Base-by-base conservation (phyloP, 352 stramenopile species). In the Globisporangium barbulae region DNA sequence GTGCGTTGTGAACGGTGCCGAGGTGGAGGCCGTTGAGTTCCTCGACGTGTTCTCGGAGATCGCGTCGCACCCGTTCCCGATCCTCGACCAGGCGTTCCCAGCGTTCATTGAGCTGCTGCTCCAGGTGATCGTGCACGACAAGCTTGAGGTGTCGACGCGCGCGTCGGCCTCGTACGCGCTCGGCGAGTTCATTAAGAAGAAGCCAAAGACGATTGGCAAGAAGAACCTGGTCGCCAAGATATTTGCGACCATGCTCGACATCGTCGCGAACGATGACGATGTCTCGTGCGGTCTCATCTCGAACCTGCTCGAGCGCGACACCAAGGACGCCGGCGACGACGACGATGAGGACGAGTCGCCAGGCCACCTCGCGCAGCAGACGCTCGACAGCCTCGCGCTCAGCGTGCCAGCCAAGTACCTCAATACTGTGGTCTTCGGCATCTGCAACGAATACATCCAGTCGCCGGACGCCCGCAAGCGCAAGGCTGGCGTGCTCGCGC, bases 401-500 rank as follows among this genome's bases (percentile, higher is more conserved):
- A 90, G 74, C 57, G 74, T 96, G 52, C 86, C 85, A 7, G 76
- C 82, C 52, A 96, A 96, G 76, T 93, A 92, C 72, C 58, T 96
- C 31, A 92, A 93, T 70, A 62, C 59, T 21, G 76, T 91, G 9
- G 83, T 93, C 12, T 92, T 94, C 52, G 76, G 72, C 12, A 72
- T 89, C 28, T 93, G 82, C 65, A 91, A 88, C 63, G 83, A 97
- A 54, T 97, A 97, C 72, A 94, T 99, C 56, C 83, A 82, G 57
- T 93, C 86, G 49, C 73, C 86, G 17, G 83, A 98, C 56, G 72
- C 92, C 5, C 89, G 90, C 39, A 93, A 95, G 68, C 90, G 97
- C 53, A 99, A 99, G 77, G 97, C 97, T 52, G 97, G 96, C 58
- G 95, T 98, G 63, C 86, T 98, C n/a, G 83, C 94, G 33, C 79